These are phyloP conservation scores for Botrytis sinoallii DNA, from an alignment of 2,329 filamentous ascomycete genomes.

Conservation along the genomic window DNA sequence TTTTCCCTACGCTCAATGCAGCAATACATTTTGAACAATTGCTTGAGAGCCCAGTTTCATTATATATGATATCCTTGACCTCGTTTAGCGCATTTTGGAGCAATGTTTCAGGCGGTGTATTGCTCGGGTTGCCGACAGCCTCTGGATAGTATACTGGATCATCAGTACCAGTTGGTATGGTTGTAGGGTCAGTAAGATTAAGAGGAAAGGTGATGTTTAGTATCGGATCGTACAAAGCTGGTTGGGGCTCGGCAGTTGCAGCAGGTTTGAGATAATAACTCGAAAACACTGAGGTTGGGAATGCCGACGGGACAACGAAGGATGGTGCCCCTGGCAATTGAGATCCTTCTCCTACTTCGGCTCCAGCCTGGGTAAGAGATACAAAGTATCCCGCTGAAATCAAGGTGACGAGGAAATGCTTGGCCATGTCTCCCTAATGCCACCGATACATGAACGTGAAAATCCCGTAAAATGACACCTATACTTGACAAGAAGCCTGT, in stretches of 20 bases:
- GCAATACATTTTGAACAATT: slow-evolving; percentile 54
- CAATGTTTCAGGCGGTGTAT: slow-evolving; percentile 41
- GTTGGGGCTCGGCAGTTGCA: slow-evolving; percentile 51
- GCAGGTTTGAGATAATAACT: slow-evolving; percentile 47
- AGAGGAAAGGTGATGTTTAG: slow-evolving; percentile 52
- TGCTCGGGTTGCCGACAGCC: slow-evolving; percentile 45
- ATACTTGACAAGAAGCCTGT: neutral
- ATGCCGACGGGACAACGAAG: slow-evolving; percentile 46
- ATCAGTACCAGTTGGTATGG: slow-evolving; percentile 46
- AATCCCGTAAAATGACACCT: neutral
- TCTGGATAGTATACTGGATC: slow-evolving; percentile 52
- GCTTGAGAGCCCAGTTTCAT: slow-evolving; percentile 35
- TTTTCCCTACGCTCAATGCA: slow-evolving; percentile 49
- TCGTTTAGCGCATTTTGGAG: slow-evolving; percentile 45
- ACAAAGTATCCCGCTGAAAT: neutral
- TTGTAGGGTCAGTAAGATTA: slow-evolving; percentile 53
- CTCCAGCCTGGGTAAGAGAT: neutral
- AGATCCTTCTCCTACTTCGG: neutral
- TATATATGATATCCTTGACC: slow-evolving; percentile 45
- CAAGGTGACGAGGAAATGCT: neutral
- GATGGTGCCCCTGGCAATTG: slow-evolving; percentile 38
- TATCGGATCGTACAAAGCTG: slow-evolving; percentile 51
- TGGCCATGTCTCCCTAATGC: neutral
- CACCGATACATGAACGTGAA: neutral
- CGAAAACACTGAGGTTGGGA: slow-evolving; percentile 50